Base-by-base conservation (phyloP, 371 early-diverging fungal genomes). In the Phascolomyces articulosus region DNA sequence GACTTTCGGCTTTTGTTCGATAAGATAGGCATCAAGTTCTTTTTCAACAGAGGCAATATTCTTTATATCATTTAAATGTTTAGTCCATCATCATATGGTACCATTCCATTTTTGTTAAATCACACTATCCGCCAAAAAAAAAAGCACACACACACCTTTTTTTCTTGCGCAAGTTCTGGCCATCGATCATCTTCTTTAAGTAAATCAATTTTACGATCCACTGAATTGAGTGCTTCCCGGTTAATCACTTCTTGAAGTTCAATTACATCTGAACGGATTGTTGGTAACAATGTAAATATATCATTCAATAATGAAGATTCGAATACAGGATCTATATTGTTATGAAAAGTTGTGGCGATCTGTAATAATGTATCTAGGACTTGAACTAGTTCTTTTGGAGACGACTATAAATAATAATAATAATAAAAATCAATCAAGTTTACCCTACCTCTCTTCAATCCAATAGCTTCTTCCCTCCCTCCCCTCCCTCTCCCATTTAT, bases 331-430 rank as follows among this genome's bases (percentile, higher is more conserved):
- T 34, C n/a, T 24, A 7, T 70, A 55, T 13, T 81, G 72, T 40
- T 16, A 21, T 62, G 49, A 28, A 65, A 70, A 1, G 69, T 56
- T 16, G 63, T 63, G 0, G 86, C 65, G 1, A 88, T 73, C 54
- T 67, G 76, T 24, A 72, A 59, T 9, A 92, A 77, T 0, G 87
- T 83, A 24, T 77, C 63, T 26, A 92, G 65, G 4, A 87, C 79
- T 27, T 76, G 69, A 21, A 77, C 69, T 16, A 91, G 72, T 59
- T 91, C 93, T n/a, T 74, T 64, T 0, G 91, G 89, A 1, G 85
- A 70, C 0, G 88, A 80, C 75, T 90, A 69, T 23, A 34, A 6
- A 31, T 6, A 7, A 40, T 51, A 18, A 34, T 24, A 38, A 48
- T 34, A n/a, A 57, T n/a, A 11, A 60, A n/a, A 62, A 23, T n/a